Base-by-base conservation (phyloP, 306 rosid genomes). In the Prinsepia uniflora region DNA sequence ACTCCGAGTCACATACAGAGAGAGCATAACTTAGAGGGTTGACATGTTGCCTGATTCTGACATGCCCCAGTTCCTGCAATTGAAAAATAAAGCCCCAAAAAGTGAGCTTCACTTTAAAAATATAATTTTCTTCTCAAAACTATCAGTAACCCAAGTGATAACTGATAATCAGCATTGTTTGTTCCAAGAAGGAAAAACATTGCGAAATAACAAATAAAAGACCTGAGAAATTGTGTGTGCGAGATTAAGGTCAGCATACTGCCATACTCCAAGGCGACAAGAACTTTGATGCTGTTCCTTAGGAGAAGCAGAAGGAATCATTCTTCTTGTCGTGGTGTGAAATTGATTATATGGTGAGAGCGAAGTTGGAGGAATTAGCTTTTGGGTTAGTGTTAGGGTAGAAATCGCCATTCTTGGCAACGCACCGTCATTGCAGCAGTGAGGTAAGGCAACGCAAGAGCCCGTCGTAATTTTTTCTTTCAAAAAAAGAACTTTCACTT, bases 11-110 rank as follows among this genome's bases (percentile, higher is more conserved):
- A 81, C 96, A 67, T 88, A 93, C 97, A 48, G 92, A 79, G 79
- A 87, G 86, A 74, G 94, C 87, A 39, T 85, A 58, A 60, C 94
- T 90, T 0, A 93, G 87, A 41, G 98, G 98, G 59, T 93, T 93
- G 44, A 90, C 98, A 83, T 90, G 97, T 80, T 90, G 98, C 78
- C 98, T 87, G 78, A 93, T 87, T 71, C 97, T 90, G 57, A 87
- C 85, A 66, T 83, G 94, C 75, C 92, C 96, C 78, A 81, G 55
- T 70, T 87, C 96, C 98, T 90, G 89, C 78, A 84, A 79, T 55
- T 44, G 45, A 47, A 6, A 73, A 4, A 72, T 13, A 48, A 30
- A 47, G 52, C 4, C 40, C 57, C 42, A 13, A 52, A 14, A 53
- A 20, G 19, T 41, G 10, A 8, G 71, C 34, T 47, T 40, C 41